A percentile compares a stretch with the other conserved stretches of the same genome.
Conservation (phyloP, 2,329 filamentous ascomycete genomes). For the Chaetomium globosum region DNA sequence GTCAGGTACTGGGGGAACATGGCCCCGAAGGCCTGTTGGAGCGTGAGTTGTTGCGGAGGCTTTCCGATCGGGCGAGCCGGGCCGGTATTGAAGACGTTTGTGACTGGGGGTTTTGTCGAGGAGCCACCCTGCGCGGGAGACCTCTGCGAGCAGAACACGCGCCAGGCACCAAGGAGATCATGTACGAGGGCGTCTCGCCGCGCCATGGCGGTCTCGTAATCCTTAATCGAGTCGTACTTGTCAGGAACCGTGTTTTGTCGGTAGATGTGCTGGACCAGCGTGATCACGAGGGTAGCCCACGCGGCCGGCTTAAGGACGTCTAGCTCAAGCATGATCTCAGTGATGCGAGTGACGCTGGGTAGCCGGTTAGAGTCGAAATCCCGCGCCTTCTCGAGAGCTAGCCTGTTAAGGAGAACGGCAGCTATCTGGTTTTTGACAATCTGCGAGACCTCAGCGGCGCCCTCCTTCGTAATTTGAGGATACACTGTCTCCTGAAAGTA, state of each 20-base stretch:
- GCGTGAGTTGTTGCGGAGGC: constrained; percentile 30
- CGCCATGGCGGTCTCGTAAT: constrained; percentile 39
- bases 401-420: constrained; percentile 39
- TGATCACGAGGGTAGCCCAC: constrained; percentile 44
- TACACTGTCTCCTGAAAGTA: constrained; percentile 43
- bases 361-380: constrained; percentile 41
- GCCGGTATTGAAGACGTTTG: background rate
- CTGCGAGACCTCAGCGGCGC: constrained; percentile 37
- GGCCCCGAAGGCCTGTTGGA: constrained; percentile 40
- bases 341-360: constrained; percentile 46
- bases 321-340: constrained; percentile 43
- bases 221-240: constrained; percentile 37
- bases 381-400: constrained; percentile 41
- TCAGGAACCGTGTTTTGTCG: constrained; percentile 35
- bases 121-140: constrained; percentile 12
- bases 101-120: background rate
- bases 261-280: constrained; percentile 42
- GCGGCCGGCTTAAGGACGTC: constrained; percentile 40
- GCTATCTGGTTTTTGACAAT: constrained; percentile 40
- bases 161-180: constrained; percentile 49
- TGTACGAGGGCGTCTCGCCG: constrained; percentile 42
- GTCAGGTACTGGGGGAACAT: constrained; percentile 44
- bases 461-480: constrained; percentile 38
- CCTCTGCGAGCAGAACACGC: constrained; percentile 44
- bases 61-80: background rate